These are phyloP conservation scores for Potentilla sterilis DNA, from an alignment of 306 rosid species.

Conservation along the genomic window DNA sequence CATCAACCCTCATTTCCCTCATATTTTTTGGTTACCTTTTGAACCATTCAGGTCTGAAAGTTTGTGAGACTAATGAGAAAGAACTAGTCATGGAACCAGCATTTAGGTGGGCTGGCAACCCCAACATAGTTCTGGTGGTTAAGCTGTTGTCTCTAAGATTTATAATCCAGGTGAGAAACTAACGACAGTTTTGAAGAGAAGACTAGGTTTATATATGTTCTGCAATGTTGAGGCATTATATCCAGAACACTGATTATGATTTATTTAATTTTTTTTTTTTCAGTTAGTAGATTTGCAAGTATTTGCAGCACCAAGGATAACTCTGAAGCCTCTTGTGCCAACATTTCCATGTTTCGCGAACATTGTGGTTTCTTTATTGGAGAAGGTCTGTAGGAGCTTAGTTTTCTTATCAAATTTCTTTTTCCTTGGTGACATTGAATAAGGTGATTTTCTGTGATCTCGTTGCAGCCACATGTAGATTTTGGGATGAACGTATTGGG, in stretches of 20 bases:
- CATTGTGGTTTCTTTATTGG: conserved; percentile 72
- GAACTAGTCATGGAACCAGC: conserved; percentile 78
- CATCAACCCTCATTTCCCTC: neutral
- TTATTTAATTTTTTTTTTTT: conserved; percentile 12
- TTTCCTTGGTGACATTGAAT: neutral
- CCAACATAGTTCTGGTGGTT: conserved; percentile 59
- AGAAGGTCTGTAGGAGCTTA: conserved; percentile 47
- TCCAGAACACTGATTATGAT: conserved; percentile 32
- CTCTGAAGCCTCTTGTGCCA: conserved; percentile 87
- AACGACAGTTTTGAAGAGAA: conserved; percentile 17
- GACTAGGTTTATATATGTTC: conserved; percentile 13
- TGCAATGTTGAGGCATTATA: conserved; percentile 17
- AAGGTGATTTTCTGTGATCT: conserved; percentile 12
- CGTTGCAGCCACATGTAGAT: conserved; percentile 80
- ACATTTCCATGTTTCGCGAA: conserved; percentile 86
- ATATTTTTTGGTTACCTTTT: conserved; percentile 13
- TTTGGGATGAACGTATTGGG: conserved; percentile 81
- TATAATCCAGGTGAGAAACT: conserved; percentile 64
- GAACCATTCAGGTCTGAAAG: conserved; percentile 63
- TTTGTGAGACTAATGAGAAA: conserved; percentile 73
- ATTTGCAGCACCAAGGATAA: conserved; percentile 60
- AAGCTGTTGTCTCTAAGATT: conserved; percentile 51
- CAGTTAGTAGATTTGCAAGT: conserved; percentile 85
- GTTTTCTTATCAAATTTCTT: neutral
- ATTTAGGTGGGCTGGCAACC: conserved; percentile 89